Evolutionary conservation across 2,329 filamentous ascomycete species (phyloP).

Genomic region (Botrytis deweyae): DNA sequence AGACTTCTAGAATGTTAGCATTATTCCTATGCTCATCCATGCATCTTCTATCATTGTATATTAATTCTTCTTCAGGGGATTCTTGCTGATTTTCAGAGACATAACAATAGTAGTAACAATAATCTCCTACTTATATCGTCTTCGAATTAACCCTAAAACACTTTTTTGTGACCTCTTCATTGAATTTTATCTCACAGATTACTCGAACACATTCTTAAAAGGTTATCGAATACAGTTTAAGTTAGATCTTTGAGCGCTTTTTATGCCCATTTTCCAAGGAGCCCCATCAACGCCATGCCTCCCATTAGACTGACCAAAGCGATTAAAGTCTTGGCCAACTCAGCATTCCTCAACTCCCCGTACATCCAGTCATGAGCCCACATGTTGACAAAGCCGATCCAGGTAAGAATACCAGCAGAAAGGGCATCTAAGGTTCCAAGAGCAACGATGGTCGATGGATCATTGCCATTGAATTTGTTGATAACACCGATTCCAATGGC

Average conservation of each 20-base stretch:
- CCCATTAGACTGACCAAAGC: slow-evolving; percentile 2
- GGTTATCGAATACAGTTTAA: background rate
- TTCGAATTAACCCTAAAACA: background rate
- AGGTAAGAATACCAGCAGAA: slow-evolving; percentile 73
- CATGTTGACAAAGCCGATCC: slow-evolving; percentile 80
- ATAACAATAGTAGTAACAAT: background rate
- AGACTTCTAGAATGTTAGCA: too few species aligned
- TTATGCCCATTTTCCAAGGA: slow-evolving; percentile 5
- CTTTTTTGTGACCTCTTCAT: background rate
- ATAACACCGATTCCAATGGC: slow-evolving; percentile 74
- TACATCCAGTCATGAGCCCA: slow-evolving; percentile 73
- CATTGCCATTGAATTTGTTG: slow-evolving; percentile 70
- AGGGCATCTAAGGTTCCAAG: slow-evolving; percentile 73
- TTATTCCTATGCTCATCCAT: too few species aligned
- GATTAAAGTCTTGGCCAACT: background rate
- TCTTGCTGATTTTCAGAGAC: background rate
- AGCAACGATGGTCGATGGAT: slow-evolving; percentile 65
- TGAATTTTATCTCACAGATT: background rate
- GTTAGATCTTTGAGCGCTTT: background rate
- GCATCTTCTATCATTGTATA: too few species aligned
- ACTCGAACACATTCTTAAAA: background rate
- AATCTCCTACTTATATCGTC: background rate
- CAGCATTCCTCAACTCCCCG: slow-evolving; percentile 43
- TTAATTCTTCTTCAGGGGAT: too few species aligned
- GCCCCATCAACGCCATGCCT: slow-evolving; percentile 2